Conservation (phyloP, 176 grass and related monocot species). For the Ensete glaucum region DNA sequence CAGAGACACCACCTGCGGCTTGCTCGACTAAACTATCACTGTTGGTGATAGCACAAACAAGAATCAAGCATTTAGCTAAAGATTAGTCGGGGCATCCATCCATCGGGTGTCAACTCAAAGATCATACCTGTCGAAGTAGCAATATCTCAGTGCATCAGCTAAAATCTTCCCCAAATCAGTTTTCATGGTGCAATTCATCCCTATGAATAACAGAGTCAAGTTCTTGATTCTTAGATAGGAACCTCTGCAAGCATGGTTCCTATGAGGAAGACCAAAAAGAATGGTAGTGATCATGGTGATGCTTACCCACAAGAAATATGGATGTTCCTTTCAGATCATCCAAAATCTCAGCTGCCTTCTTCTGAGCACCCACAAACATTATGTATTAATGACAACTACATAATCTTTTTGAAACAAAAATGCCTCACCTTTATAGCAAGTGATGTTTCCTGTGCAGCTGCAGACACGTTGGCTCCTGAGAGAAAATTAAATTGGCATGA, state of each 20-base stretch:
- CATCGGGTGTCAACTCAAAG: constrained; percentile 5
- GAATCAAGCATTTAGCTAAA: constrained; percentile 10
- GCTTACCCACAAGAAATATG: constrained; percentile 49
- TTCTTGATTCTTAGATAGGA: neutral
- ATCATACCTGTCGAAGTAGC: constrained; percentile 57
- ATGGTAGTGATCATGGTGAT: neutral
- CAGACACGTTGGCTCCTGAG: constrained; percentile 12
- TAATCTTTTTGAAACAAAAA: neutral
- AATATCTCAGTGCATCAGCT: constrained; percentile 75
- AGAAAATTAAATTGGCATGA: neutral
- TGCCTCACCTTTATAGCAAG: constrained; percentile 9
- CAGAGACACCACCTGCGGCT: constrained; percentile 59
- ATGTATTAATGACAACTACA: neutral
- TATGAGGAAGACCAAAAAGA: neutral
- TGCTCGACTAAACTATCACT: constrained; percentile 83
- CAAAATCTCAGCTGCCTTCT: constrained; percentile 27
- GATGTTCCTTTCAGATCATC: constrained; percentile 38
- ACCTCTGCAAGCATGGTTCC: neutral
- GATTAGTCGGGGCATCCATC: neutral
- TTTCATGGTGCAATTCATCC: constrained; percentile 72
- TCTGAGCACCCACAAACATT: constrained; percentile 26
- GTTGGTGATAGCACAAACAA: constrained; percentile 1
- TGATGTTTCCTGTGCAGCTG: constrained; percentile 4
- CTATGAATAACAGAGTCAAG: constrained; percentile 20
- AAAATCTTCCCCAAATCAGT: constrained; percentile 58